phyloP scores from a whole-genome alignment of 805 yeast species.

The Metahyphopichia silvanorum region DNA sequence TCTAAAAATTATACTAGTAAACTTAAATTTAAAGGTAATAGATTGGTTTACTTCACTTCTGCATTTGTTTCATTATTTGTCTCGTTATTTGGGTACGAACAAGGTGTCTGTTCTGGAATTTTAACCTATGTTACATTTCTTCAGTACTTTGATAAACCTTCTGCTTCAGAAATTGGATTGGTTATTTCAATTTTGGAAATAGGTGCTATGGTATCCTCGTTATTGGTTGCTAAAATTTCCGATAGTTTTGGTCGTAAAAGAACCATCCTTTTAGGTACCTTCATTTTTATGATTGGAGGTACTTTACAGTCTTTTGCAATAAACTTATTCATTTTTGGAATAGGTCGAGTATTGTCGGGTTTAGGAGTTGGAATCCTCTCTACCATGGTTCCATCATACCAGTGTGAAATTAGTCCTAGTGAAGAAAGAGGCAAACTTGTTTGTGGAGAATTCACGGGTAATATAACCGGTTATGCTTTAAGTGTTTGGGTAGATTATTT shows the following conservation, averaged over 20 bases:
- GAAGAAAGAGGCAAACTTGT: slow-evolving; percentile 83
- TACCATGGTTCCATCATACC: slow-evolving; percentile 84
- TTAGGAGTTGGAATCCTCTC: slow-evolving; percentile 84
- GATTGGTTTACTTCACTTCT: slow-evolving; percentile 41
- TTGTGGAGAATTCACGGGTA: slow-evolving; percentile 86
- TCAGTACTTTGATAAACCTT: slow-evolving; percentile 68
- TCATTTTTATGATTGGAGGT: slow-evolving; percentile 78
- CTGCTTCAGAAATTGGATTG: slow-evolving; percentile 73
- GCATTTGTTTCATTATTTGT: slow-evolving; percentile 44
- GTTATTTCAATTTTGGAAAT: slow-evolving; percentile 86
- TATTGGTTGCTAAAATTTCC: slow-evolving; percentile 73
- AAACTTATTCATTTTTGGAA: slow-evolving; percentile 53
- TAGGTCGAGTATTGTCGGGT: slow-evolving; percentile 78
- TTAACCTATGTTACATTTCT: slow-evolving; percentile 71
- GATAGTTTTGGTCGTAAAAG: slow-evolving; percentile 77
- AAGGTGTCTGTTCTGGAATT: slow-evolving; percentile 89
- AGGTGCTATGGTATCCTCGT: slow-evolving; percentile 79
- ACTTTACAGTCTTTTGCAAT: slow-evolving; percentile 61
- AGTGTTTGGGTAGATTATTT: slow-evolving; percentile 87
- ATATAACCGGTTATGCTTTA: slow-evolving; percentile 73
- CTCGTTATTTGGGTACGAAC: slow-evolving; percentile 40
- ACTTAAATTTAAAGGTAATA: slow-evolving; percentile 34
- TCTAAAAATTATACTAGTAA: slow-evolving; percentile 27
- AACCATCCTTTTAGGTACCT: slow-evolving; percentile 77
- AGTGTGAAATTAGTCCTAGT: slow-evolving; percentile 84